A percentile compares a stretch with the other conserved stretches of the same genome.
These are phyloP conservation scores for Neofusicoccum ribis DNA, from an alignment of 2,329 filamentous ascomycete species.

Conservation along the genomic window DNA sequence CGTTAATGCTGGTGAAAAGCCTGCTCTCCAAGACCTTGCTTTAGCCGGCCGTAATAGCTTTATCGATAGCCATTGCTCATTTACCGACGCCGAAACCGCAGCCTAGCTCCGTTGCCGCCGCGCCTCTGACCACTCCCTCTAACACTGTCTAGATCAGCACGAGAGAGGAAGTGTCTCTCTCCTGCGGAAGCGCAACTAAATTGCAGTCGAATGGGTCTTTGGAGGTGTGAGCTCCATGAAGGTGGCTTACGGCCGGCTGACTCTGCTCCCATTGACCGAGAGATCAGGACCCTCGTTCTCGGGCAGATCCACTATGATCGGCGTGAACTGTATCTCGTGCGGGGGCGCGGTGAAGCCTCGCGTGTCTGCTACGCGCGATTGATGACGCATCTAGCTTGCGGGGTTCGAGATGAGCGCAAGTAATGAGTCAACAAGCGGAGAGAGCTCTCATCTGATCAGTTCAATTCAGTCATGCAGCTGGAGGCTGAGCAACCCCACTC, in stretches of 20 bases:
- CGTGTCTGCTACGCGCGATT: neutral
- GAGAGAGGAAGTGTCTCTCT: too few species aligned
- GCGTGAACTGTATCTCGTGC: neutral
- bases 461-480: too few species aligned
- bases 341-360: neutral
- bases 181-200: neutral
- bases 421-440: neutral
- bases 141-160: too few species aligned
- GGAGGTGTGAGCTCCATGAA: too few species aligned
- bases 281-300: neutral
- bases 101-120: neutral
- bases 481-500: too few species aligned
- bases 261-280: too few species aligned
- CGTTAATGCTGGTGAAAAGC: neutral
- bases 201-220: neutral
- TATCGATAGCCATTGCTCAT: neutral
- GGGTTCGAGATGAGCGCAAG: neutral
- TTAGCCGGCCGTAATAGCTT: neutral
- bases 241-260: too few species aligned
- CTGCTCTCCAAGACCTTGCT: neutral
- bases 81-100: neutral
- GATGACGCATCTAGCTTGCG: neutral
- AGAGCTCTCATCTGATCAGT: too few species aligned
- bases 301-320: conserved; percentile 11
- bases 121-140: neutral